These are phyloP conservation scores for Coleophoma crateriformis DNA, from an alignment of 2,329 filamentous ascomycete genomes.

Conservation along the genomic window DNA sequence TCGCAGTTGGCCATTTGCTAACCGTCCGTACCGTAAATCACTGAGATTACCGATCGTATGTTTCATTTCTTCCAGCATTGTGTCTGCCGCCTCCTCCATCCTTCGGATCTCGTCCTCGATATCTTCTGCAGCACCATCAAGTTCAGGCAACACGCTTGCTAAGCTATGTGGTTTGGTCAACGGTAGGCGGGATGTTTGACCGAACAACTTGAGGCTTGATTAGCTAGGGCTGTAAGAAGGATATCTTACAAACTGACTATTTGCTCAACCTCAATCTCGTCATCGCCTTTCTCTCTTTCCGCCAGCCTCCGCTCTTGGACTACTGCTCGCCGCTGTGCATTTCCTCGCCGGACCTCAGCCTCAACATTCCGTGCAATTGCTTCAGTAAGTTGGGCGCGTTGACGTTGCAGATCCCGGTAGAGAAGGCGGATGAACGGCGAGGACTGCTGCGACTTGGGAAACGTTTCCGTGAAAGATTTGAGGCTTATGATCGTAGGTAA, in stretches of 20 bases:
- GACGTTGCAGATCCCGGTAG: constrained; percentile 74
- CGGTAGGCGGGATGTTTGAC: constrained; percentile 38
- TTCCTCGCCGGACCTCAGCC: constrained; percentile 57
- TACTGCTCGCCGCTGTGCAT: constrained; percentile 51
- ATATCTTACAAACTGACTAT: constrained; percentile 34
- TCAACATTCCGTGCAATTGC: constrained; percentile 59
- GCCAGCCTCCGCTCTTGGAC: constrained; percentile 45
- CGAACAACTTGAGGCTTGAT: constrained; percentile 47
- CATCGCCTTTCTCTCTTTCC: constrained; percentile 51
- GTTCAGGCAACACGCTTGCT: constrained; percentile 58
- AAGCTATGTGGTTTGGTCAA: constrained; percentile 52
- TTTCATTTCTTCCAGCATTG: constrained; percentile 54
- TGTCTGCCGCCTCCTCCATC: constrained; percentile 59
- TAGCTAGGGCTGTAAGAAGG: too few relatives aligned
- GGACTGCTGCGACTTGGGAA: constrained; percentile 37
- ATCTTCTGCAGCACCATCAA: constrained; percentile 60
- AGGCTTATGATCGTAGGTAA: constrained; percentile 70
- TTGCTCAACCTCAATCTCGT: constrained; percentile 58
- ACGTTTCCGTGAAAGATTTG: constrained; percentile 69
- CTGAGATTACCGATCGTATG: constrained; percentile 68
- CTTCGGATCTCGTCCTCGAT: constrained; percentile 63
- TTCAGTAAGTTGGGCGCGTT: constrained; percentile 66
- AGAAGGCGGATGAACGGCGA: constrained; percentile 42
- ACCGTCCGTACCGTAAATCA: constrained; percentile 75
- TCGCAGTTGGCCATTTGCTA: constrained; percentile 57